Evolutionary conservation across 768 basidiomycete species (phyloP).

Genomic region (Mycena belliarum): DNA sequence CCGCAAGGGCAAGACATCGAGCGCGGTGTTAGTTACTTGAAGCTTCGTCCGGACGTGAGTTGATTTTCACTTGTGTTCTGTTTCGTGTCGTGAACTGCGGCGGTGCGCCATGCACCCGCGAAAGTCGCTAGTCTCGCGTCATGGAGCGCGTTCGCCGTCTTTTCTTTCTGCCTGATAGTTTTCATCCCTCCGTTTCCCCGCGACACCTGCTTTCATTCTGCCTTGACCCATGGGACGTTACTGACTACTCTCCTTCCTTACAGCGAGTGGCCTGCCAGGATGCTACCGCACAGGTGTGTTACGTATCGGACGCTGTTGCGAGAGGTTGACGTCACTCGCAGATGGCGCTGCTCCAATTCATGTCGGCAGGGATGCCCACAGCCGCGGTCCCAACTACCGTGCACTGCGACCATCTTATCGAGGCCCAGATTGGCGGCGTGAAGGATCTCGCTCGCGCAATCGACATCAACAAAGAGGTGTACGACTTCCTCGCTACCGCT

Average conservation of each 20-base stretch:
- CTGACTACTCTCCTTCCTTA: constrained; percentile 10
- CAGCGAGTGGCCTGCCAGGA: constrained; percentile 91
- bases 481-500: constrained; percentile 97
- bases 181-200: neutral
- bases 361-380: constrained; percentile 98
- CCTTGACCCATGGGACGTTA: neutral
- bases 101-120: neutral
- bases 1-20: constrained; percentile 88
- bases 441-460: constrained; percentile 93
- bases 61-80: constrained; percentile 7
- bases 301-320: constrained; percentile 18
- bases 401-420: constrained; percentile 98
- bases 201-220: neutral
- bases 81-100: neutral
- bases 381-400: constrained; percentile 98
- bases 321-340: constrained; percentile 40
- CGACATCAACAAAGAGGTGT: constrained; percentile 96
- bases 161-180: neutral
- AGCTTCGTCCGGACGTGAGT: constrained; percentile 95
- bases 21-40: constrained; percentile 93
- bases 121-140: neutral
- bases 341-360: constrained; percentile 99
- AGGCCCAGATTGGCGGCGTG: constrained; percentile 92
- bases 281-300: constrained; percentile 78
- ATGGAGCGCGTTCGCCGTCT: neutral